These are phyloP conservation scores for Mediolabrus comicus DNA, from an alignment of 108 stramenopile species.

Conservation along the genomic window DNA sequence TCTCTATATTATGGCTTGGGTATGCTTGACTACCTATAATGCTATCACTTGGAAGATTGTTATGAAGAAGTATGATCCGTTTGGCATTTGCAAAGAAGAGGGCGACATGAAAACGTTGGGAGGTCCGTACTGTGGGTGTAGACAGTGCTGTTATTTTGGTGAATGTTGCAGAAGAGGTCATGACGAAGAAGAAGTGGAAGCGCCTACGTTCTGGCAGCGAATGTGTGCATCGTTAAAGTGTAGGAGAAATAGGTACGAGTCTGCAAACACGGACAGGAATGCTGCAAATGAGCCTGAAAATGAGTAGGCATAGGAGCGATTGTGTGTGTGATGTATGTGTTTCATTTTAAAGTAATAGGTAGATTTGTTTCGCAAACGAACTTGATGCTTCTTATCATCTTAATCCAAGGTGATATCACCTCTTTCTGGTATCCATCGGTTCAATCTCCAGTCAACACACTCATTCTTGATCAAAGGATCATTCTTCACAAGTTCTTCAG, in stretches of 20 bases:
- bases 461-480: conserved; percentile 56
- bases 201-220: background rate
- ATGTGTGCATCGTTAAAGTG: too few species aligned
- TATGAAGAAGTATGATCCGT: conserved; percentile 11
- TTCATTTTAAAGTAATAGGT: too few species aligned
- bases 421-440: conserved; percentile 60
- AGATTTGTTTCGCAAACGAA: too few species aligned
- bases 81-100: conserved; percentile 2
- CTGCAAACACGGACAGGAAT: too few species aligned
- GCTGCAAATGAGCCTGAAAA: too few species aligned
- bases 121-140: conserved; percentile 19
- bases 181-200: background rate
- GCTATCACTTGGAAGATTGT: conserved; percentile 7
- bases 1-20: conserved; percentile 5
- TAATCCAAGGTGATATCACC: conserved; percentile 48
- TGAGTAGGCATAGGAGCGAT: too few species aligned
- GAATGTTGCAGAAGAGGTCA: background rate
- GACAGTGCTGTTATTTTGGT: conserved; percentile 8
- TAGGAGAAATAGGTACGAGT: too few species aligned
- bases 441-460: conserved; percentile 59
- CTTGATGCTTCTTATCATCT: too few species aligned
- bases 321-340: too few species aligned
- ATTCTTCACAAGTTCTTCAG: conserved; percentile 29
- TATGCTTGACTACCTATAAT: conserved; percentile 10
- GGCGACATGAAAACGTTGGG: background rate